Evolutionary conservation across 1,284 basidiomycete genomes (phyloP), one percentile per base, ranked within the genome.

Genomic region (Ganoderma multipileum): DNA sequence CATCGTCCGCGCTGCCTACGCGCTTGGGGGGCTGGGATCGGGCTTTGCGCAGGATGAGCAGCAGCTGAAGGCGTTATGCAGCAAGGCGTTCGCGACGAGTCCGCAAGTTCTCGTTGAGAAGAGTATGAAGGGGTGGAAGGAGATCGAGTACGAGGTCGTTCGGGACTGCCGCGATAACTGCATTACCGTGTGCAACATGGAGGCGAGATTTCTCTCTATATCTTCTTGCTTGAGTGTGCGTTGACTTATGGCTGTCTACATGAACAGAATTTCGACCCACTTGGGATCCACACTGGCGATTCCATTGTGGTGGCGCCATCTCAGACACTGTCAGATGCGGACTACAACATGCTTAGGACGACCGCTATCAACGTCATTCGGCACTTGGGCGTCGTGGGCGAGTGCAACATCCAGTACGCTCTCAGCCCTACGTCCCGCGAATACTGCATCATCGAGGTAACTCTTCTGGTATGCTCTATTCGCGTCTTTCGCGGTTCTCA

Each of bases 41-140:
- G 97, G 97, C 62, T 99, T 99, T 76, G 97, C 97, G 54, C 90
- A 96, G 80, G 86, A 98, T 78, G 95, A 96, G 79, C 86, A 83
- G 23, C 95, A 98, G 84, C 86, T 99, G 72, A 88, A 89, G 75
- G 94, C 94, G 64, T 84, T 99, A 33, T 98, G 96, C 79, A 87
- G 85, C 75, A 97, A 97, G 83, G 96, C 97, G 16, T 98, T 99
- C 79, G 97, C 97, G 60, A 98, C 95, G 41, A 95, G 93, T 75
- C 96, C 97, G 61, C 97, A 99, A 83, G 97, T 99, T 1, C 86
- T 99, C 33, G 95, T 99, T 30, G 97, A 99, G 86, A 97, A 92
- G 87, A 96, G 95, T 79, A 99, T 99, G 97, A 98, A 99, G 84
- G 97, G 97, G 16, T 99, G 96, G 96, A 99, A 99, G 84, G 97